Evolutionary conservation across 805 yeast species (phyloP), one percentile per base, ranked within the genome.

Genomic region (Lipomyces spencermartinsiae): DNA sequence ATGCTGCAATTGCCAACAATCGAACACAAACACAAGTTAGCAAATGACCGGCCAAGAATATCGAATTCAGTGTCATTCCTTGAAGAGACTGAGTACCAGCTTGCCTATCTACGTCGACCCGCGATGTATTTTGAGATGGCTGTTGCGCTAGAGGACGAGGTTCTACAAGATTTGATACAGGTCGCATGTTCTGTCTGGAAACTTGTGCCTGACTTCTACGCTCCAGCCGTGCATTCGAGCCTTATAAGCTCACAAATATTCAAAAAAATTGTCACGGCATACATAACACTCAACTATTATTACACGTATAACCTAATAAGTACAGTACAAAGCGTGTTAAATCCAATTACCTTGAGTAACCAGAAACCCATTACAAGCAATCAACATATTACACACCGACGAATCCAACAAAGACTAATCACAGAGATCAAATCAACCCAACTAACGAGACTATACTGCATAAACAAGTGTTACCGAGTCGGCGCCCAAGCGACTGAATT

Each of bases 341-440:
- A 31, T 31, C 58, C 55, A 62, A 62, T 59, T 31, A 61, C 35
- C 33, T n/a, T 22, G 25, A n/a, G 63, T 29, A 58, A 59, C 64
- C 25, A 59, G 25, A 61, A 58, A 53, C 34, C 29, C n/a, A 33
- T 60, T 31, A 31, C 35, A 61, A 61, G 56, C 35, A 53, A 25
- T 4, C 57, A 58, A 59, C 22, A 12, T 19, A 60, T 12, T 60
- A 60, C 33, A 43, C 34, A 43, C 35, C 33, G 34, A 56, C 19
- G 19, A 16, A 60, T 43, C 49, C 49, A 43, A 43, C 49, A n/a
- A 59, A 61, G 57, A 39, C 51, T 35, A 63, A 37, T 61, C 33
- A 33, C 33, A 34, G 37, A 14, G 29, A 14, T 34, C 34, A 63
- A 33, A 43, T 61, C 43, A 62, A n/a, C 66, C 31, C 64, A 64